Evolutionary conservation across 2,329 filamentous ascomycete genomes (phyloP).

Genomic region (Arthrobotrys entomopaga): DNA sequence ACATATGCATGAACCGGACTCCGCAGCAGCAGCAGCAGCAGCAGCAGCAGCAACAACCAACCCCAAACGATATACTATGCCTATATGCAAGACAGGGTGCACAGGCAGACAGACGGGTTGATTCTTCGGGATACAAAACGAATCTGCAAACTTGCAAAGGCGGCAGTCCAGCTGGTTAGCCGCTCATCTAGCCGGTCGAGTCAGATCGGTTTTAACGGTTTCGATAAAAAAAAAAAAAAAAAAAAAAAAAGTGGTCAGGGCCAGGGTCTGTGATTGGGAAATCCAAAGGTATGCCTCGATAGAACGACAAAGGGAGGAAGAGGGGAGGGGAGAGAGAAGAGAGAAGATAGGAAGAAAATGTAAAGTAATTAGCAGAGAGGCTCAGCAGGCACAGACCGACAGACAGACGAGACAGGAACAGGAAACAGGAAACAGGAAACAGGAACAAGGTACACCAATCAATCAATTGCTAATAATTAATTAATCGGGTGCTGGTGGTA

Average conservation of each 20-base stretch:
- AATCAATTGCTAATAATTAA: too few species aligned
- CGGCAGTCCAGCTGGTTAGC: not conserved
- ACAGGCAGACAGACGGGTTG: too few species aligned
- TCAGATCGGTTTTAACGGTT: slow-evolving; percentile 4
- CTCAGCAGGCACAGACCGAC: slow-evolving; percentile 20
- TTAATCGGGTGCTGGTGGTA: too few species aligned
- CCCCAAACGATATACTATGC: not conserved
- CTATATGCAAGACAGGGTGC: too few species aligned
- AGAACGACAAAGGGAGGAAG: too few species aligned
- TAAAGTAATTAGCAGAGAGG: not conserved
- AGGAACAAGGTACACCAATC: not conserved
- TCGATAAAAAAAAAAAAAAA: not conserved
- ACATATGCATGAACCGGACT: too few species aligned
- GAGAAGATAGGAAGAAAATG: slow-evolving; percentile 2
- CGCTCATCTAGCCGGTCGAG: not conserved
- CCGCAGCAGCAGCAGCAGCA: not conserved
- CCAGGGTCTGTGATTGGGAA: not conserved
- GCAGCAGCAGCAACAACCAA: not conserved
- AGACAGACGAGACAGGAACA: slow-evolving; percentile 3
- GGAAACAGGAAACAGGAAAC: slow-evolving; percentile 29
- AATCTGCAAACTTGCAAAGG: not conserved
- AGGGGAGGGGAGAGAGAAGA: slow-evolving; percentile 1
- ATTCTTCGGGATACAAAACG: too few species aligned
- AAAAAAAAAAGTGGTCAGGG: not conserved
- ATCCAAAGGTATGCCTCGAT: too few species aligned